Evolutionary conservation across 2,329 filamentous ascomycete species (phyloP).

Genomic region (Westerdykella aurantiaca): DNA sequence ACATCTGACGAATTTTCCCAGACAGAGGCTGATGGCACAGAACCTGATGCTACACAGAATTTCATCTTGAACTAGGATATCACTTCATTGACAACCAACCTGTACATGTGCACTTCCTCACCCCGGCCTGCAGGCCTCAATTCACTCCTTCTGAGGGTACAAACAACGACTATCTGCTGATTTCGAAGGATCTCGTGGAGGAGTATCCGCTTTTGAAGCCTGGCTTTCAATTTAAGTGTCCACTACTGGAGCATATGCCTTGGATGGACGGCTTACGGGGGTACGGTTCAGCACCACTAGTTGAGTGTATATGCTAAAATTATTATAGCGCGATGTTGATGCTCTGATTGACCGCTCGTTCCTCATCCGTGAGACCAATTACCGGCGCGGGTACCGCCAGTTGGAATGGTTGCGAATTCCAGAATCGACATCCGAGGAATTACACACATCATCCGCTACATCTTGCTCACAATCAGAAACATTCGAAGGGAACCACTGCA

Average conservation of each 20-base stretch:
- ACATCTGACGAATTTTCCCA: no score
- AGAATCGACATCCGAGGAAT: no score
- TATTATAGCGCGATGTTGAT: conserved; percentile 13
- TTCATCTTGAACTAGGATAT: no score
- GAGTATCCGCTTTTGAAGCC: conserved; percentile 11
- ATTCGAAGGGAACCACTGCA: no score
- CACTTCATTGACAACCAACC: conserved; percentile 17
- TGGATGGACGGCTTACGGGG: conserved; percentile 12
- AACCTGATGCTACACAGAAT: no score
- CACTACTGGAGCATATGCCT: conserved; percentile 7
- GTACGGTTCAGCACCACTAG: conserved; percentile 5
- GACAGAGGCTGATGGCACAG: no score
- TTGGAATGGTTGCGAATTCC: conserved; percentile 3
- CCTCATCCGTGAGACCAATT: conserved; percentile 12
- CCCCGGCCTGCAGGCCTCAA: conserved; percentile 16
- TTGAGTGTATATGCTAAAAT: neutral
- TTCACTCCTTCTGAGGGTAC: conserved; percentile 1
- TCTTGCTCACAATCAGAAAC: no score
- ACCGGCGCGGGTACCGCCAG: conserved; percentile 9
- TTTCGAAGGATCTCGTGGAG: conserved; percentile 11
- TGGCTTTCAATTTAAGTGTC: conserved; percentile 5
- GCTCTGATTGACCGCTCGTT: conserved; percentile 15
- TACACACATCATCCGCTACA: no score
- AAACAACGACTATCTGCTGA: conserved; percentile 7
- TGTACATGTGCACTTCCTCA: conserved; percentile 19